phyloP scores from a whole-genome alignment of 805 yeast genomes.

The Hanseniaspora jakobsenii region DNA sequence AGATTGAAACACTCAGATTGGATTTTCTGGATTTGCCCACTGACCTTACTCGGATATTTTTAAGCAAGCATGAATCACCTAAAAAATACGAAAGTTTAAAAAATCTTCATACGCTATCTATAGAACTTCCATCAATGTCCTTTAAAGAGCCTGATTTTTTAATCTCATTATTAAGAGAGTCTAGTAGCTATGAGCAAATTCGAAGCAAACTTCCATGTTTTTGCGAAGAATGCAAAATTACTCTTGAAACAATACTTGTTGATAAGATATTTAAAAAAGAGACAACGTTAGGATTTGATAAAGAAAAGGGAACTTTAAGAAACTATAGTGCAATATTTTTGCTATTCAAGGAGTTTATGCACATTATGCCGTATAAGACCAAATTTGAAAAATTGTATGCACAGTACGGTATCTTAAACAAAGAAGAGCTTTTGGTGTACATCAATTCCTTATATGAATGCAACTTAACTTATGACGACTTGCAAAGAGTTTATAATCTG shows the following conservation, averaged over 20 bases:
- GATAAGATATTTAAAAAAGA: not conserved
- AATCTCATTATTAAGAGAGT: not conserved
- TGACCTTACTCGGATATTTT: constrained; percentile 1
- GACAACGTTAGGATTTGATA: not conserved
- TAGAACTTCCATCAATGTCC: constrained; percentile 5
- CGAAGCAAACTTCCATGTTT: constrained; percentile 8
- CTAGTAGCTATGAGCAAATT: not conserved
- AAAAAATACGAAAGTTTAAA: not conserved
- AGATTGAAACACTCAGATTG: constrained; percentile 1
- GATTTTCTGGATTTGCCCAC: constrained; percentile 8
- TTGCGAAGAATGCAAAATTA: constrained; percentile 3
- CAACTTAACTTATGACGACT: not conserved
- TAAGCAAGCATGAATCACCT: not conserved
- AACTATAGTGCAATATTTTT: not conserved
- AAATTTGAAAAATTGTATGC: constrained; percentile 1
- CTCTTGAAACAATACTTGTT: not conserved
- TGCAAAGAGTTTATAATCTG: not conserved
- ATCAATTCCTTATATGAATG: not conserved
- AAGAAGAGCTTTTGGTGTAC: not conserved
- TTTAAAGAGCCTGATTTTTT: constrained; percentile 12
- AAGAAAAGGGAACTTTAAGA: not conserved
- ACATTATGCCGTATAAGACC: constrained; percentile 6
- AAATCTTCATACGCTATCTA: not conserved
- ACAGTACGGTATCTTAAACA: not conserved
- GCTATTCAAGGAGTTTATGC: constrained; percentile 7